Percentiles rank a stretch among this genome's conserved stretches.
Evolutionary conservation across 2,329 filamentous ascomycete species (phyloP).

Genomic region (Clonostachys solani): DNA sequence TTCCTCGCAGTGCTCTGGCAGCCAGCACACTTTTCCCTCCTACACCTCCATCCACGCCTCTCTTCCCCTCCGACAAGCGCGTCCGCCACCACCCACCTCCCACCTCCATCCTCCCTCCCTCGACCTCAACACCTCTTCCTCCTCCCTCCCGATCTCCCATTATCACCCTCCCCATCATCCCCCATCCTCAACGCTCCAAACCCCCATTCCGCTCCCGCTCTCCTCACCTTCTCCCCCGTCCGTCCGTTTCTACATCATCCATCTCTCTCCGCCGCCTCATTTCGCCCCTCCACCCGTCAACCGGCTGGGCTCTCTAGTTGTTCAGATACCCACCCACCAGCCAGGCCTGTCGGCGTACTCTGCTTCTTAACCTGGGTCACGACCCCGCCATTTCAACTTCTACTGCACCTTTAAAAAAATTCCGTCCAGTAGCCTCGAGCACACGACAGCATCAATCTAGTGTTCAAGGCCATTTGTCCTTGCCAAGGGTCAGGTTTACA

Average conservation of each 20-base stretch:
- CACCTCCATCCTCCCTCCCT: constrained; percentile 6
- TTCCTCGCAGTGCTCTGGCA: constrained; percentile 10
- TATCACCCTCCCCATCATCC: constrained; percentile 10
- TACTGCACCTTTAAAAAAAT: too few relatives aligned
- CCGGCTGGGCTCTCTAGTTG: background rate
- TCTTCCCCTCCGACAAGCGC: constrained; percentile 7
- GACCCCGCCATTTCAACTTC: too few relatives aligned
- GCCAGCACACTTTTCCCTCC: constrained; percentile 21
- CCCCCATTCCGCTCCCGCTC: too few relatives aligned
- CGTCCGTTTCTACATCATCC: constrained; percentile 8
- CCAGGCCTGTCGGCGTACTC: background rate
- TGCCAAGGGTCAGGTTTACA: too few relatives aligned
- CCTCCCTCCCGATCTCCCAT: constrained; percentile 11
- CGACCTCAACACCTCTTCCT: too few relatives aligned
- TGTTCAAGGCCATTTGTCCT: too few relatives aligned
- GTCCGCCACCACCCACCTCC: constrained; percentile 15
- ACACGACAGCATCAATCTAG: too few relatives aligned
- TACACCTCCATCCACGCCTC: constrained; percentile 16
- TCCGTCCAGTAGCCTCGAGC: too few relatives aligned
- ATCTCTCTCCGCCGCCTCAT: constrained; percentile 7
- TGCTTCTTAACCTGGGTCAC: too few relatives aligned
- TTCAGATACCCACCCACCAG: constrained; percentile 2
- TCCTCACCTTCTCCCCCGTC: constrained; percentile 6
- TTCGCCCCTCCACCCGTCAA: constrained; percentile 5
- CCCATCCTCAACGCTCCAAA: constrained; percentile 7